Evolutionary conservation across 306 rosid species (phyloP).

Genomic region (Quercus suber): DNA sequence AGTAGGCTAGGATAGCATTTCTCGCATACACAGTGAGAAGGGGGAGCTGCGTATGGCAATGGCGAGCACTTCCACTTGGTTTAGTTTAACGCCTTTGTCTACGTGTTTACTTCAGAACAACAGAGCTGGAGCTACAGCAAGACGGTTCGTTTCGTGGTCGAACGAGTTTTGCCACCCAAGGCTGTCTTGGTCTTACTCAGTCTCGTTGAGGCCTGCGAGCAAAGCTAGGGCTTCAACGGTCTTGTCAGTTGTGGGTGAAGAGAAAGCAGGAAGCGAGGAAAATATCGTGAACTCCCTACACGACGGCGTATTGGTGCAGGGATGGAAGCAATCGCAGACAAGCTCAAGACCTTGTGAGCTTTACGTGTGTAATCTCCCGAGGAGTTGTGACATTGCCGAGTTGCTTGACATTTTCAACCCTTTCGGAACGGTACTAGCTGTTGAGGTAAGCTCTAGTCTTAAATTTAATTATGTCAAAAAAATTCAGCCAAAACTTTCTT

Average conservation of each 20-base stretch:
- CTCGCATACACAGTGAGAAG: background rate
- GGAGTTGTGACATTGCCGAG: slow-evolving; percentile 47
- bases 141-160: background rate
- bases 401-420: slow-evolving; percentile 52
- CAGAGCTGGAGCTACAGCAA: background rate
- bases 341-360: slow-evolving; percentile 44
- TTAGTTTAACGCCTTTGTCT: slow-evolving; percentile 11
- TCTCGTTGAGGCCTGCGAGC: background rate
- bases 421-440: slow-evolving; percentile 50
- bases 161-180: background rate
- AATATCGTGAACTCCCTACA: background rate
- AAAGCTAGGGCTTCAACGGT: slow-evolving; percentile 17
- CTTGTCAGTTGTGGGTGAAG: slow-evolving; percentile 27
- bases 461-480: too few species aligned
- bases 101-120: background rate
- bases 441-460: slow-evolving; percentile 31
- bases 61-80: slow-evolving; percentile 15
- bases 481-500: background rate
- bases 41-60: background rate
- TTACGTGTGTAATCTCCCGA: slow-evolving; percentile 67
- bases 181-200: background rate
- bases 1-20: background rate
- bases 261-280: background rate
- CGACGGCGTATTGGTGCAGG: slow-evolving; percentile 20
- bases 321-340: slow-evolving; percentile 4